Conservation (phyloP, 768 basidiomycete genomes). For the Naematelia aurantialba region DNA sequence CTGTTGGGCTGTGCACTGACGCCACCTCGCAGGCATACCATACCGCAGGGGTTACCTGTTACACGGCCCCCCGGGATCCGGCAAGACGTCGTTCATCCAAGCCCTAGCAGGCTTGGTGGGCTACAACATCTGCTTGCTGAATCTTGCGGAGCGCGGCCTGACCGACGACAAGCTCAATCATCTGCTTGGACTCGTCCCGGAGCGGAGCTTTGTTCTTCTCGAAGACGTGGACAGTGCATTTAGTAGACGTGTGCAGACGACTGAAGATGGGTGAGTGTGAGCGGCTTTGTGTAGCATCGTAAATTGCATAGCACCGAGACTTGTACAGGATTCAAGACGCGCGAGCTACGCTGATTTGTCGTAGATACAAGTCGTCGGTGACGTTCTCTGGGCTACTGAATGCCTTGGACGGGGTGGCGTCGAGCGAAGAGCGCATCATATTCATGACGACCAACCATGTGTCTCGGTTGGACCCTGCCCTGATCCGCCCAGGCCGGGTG, state of each 20-base stretch:
- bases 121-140: conserved; percentile 94
- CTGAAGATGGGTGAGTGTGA: conserved; percentile 82
- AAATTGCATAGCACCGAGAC: no score
- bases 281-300: no score
- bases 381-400: conserved; percentile 98
- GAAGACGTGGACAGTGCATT: conserved; percentile 98
- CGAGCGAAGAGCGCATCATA: conserved; percentile 94
- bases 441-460: conserved; percentile 99
- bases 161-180: conserved; percentile 96
- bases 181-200: conserved; percentile 85
- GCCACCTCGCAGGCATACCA: conserved; percentile 70
- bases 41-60: conserved; percentile 93
- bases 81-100: conserved; percentile 98
- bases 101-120: conserved; percentile 85
- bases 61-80: conserved; percentile 94
- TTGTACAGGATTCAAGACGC: no score
- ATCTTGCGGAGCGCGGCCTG: conserved; percentile 90
- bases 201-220: conserved; percentile 87
- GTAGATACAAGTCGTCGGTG: conserved; percentile 85
- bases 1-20: no score
- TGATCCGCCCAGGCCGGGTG: conserved; percentile 92
- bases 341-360: not conserved
- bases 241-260: conserved; percentile 82
- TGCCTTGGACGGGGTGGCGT: conserved; percentile 93
- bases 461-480: conserved; percentile 80